Evolutionary conservation across 495 filamentous ascomycete genomes (phyloP).

Genomic region (Penicillium diatomitis): DNA sequence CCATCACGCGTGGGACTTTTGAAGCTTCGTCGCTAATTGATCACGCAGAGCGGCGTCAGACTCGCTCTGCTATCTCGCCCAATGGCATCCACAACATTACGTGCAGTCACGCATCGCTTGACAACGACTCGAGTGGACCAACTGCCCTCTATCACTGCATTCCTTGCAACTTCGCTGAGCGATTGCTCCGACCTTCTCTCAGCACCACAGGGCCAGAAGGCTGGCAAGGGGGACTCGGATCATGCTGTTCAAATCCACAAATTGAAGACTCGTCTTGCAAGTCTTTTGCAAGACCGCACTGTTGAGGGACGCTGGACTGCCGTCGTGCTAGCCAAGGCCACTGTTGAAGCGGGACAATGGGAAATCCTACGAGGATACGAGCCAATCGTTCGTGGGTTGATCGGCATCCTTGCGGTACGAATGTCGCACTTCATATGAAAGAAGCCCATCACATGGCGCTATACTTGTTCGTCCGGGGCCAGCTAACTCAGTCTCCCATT

Average conservation of each 20-base stretch:
- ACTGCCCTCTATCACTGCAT: conserved; percentile 53
- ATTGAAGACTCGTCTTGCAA: conserved; percentile 65
- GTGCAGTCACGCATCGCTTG: conserved; percentile 58
- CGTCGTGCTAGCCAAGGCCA: conserved; percentile 67
- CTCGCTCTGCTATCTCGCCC: too few species aligned
- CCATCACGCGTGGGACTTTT: too few species aligned
- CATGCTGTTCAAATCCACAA: conserved; percentile 59
- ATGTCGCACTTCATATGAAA: not conserved
- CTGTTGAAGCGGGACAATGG: conserved; percentile 72
- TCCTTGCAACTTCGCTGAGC: conserved; percentile 49
- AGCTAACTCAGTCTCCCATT: not conserved
- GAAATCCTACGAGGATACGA: conserved; percentile 61
- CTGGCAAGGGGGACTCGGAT: conserved; percentile 50
- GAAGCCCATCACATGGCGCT: too few species aligned
- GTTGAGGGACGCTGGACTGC: conserved; percentile 66
- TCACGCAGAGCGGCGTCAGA: too few species aligned
- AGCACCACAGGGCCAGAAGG: conserved; percentile 33
- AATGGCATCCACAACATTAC: conserved; percentile 32
- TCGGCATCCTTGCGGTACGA: conserved; percentile 60
- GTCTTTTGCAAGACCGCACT: conserved; percentile 63
- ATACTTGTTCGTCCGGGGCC: too few species aligned
- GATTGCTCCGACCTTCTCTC: conserved; percentile 53
- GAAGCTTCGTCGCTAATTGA: too few species aligned
- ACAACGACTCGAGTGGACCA: conserved; percentile 53
- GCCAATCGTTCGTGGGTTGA: conserved; percentile 62